Evolutionary conservation across 1,139 yeast species (phyloP), one percentile per base, ranked within the genome.

Genomic region (Yamadazyma spencermartinsiae): DNA sequence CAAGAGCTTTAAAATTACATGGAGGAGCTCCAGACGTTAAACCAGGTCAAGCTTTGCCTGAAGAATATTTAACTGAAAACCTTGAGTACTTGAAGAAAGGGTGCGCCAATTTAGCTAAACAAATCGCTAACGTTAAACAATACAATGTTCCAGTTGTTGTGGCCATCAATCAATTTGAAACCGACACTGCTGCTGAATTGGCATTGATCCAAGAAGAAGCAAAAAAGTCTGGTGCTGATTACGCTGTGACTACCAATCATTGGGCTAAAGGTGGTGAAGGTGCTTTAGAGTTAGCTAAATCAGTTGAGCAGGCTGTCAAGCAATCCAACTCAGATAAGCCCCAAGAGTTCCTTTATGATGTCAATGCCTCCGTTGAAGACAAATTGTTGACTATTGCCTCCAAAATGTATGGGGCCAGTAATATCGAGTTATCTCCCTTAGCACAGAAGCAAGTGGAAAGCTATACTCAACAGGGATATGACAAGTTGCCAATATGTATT

Each of bases 1-100:
- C 85, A 3, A 72, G 92, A 58, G 94, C 92, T 6, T 72, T 85
- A 63, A 85, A 85, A 60, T 68, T 83, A 46, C 94, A 85, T 50
- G 94, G 94, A 46, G 92, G 92, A 49, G 92, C 88, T 18, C 83
- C 90, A 31, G 87, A 82, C 52, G 90, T 85, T 39, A 85, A 84
- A 58, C 89, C 92, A 17, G 94, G 92, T 38, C 87, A 81, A 61
- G 64, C 84, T 13, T 68, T 85, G 53, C 89, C 92, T 31, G 67
- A 65, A 23, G 90, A 75, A 53, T 85, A 85, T 59, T 67, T 74
- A 10, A 72, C 78, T 41, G 90, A 84, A 61, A 80, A 82, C 61
- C 72, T 82, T 48, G 86, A 76, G 8, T 69, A 73, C 50, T 83
- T 85, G 49, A 63, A 68, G 40, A 72, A 73, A 36, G 94, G 94